Evolutionary conservation across 208 protist species (phyloP).

Genomic region (Angomonas ambiguus): DNA sequence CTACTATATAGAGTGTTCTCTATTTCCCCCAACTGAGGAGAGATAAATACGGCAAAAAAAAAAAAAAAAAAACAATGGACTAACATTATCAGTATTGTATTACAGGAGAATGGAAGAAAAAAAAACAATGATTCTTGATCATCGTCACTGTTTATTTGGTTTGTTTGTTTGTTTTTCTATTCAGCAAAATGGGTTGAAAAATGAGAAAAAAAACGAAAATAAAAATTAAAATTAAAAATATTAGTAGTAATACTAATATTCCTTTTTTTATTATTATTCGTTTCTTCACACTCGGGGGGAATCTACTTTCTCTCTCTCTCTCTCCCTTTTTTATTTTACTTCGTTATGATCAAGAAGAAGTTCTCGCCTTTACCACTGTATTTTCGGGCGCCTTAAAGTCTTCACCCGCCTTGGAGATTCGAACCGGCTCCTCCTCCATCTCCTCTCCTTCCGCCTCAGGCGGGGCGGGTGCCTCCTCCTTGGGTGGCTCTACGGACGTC

Average conservation of each 20-base stretch:
- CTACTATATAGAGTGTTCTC: no score
- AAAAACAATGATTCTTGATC: no score
- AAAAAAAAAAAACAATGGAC: no score
- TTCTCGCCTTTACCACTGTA: neutral
- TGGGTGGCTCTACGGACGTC: constrained; percentile 7
- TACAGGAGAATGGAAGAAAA: no score
- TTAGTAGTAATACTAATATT: neutral
- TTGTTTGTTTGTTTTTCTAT: constrained; percentile 3
- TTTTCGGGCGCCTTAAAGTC: neutral
- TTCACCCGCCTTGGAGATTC: neutral
- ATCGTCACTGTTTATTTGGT: neutral
- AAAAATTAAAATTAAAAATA: neutral
- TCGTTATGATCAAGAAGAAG: neutral
- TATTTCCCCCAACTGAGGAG: no score
- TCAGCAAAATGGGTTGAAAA: neutral
- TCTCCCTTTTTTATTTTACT: neutral
- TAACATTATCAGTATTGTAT: no score
- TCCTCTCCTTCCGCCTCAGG: constrained; percentile 8
- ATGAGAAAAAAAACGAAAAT: constrained; percentile 9
- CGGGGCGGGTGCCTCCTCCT: constrained; percentile 1
- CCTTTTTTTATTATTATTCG: neutral
- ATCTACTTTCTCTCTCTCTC: neutral
- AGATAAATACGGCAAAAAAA: no score
- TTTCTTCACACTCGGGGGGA: no score
- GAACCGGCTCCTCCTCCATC: neutral